phyloP scores from a whole-genome alignment of 2,329 filamentous ascomycete genomes.

The Epichloe brachyelytri region DNA sequence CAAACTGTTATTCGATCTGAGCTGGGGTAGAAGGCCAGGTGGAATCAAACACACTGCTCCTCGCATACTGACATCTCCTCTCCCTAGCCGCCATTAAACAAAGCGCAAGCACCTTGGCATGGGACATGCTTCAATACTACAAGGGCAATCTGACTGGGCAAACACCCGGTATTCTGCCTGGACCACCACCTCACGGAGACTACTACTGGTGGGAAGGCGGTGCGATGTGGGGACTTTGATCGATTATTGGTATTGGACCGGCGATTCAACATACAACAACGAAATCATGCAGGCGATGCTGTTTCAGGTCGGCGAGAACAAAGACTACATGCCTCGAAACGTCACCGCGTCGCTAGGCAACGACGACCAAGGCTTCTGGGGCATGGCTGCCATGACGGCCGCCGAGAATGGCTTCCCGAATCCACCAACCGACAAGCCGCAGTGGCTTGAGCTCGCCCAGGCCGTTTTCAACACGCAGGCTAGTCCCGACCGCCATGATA shows the following conservation, averaged over 20 bases:
- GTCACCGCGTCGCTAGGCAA: constrained; percentile 42
- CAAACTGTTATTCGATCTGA: not conserved
- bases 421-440: constrained; percentile 33
- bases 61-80: not conserved
- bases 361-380: constrained; percentile 57
- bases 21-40: not conserved
- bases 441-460: constrained; percentile 45
- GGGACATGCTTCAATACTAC: constrained; percentile 34
- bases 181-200: constrained; percentile 30
- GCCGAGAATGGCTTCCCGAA: constrained; percentile 45
- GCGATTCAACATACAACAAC: constrained; percentile 44
- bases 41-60: not conserved
- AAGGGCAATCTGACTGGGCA: constrained; percentile 30
- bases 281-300: constrained; percentile 37
- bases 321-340: constrained; percentile 44
- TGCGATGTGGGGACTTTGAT: constrained; percentile 48
- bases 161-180: constrained; percentile 34
- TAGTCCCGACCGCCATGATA: constrained; percentile 43
- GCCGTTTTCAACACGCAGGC: constrained; percentile 50
- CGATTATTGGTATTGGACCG: constrained; percentile 52
- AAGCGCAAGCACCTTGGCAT: constrained; percentile 26
- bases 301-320: constrained; percentile 37
- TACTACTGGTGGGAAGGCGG: constrained; percentile 59
- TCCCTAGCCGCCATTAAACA: constrained; percentile 24
- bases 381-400: constrained; percentile 48